These are phyloP conservation scores for Triadica sebifera DNA, from an alignment of 345 rosid genomes.

Conservation along the genomic window DNA sequence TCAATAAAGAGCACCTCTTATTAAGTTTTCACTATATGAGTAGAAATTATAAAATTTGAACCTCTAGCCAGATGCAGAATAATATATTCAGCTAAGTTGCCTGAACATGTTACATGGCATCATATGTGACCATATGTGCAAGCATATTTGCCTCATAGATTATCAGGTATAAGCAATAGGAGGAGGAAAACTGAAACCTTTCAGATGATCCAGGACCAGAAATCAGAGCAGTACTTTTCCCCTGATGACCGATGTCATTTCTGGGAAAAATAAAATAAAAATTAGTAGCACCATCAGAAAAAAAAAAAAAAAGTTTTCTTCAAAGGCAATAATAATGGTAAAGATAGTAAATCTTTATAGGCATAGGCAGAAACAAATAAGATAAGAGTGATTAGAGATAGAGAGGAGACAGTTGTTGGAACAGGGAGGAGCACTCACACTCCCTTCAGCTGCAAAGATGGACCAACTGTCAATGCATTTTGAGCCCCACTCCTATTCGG, in stretches of 20 bases:
- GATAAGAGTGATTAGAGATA: neutral
- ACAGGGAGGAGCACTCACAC: slow-evolving; percentile 38
- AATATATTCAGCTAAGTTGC: neutral
- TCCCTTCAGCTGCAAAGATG: slow-evolving; percentile 64
- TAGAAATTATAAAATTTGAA: neutral
- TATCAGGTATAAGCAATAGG: slow-evolving; percentile 1
- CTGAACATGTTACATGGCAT: neutral
- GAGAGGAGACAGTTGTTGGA: neutral
- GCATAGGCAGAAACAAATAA: neutral
- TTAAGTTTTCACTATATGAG: neutral
- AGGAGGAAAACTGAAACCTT: slow-evolving; percentile 44
- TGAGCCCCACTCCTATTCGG: slow-evolving; percentile 49
- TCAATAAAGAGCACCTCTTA: neutral
- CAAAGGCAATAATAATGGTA: neutral
- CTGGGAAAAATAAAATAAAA: slow-evolving; percentile 33
- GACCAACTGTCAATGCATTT: slow-evolving; percentile 79
- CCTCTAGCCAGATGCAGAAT: neutral
- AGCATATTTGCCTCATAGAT: neutral
- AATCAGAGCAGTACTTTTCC: slow-evolving; percentile 62
- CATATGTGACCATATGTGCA: neutral
- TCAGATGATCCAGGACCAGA: slow-evolving; percentile 69
- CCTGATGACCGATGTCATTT: slow-evolving; percentile 48
- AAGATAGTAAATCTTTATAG: neutral
- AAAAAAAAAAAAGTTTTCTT: neutral
- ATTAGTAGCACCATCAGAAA: slow-evolving; percentile 14